A percentile compares a stretch with the other conserved stretches of the same genome.
Evolutionary conservation across 176 grass and related monocot species (phyloP).

Genomic region (Rhynchospora pubera): DNA sequence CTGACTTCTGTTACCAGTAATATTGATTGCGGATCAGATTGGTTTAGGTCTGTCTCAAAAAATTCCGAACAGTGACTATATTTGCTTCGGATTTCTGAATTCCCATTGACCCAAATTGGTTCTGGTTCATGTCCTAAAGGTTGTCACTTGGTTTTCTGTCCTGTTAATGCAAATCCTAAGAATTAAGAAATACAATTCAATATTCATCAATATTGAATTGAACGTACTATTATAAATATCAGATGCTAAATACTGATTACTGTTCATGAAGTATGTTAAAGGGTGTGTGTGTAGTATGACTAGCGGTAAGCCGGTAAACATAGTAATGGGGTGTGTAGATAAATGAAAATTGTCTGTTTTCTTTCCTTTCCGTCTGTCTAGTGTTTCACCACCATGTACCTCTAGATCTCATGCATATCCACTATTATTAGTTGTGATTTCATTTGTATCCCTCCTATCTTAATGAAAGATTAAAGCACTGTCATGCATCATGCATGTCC

Average conservation of each 20-base stretch:
- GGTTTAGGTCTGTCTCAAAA: not conserved
- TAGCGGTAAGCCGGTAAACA: not conserved
- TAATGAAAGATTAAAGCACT: not conserved
- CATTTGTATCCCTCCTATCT: not conserved
- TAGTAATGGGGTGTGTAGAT: not conserved
- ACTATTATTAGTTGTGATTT: not conserved
- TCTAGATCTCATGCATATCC: not conserved
- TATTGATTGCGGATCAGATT: no score
- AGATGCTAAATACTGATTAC: not conserved
- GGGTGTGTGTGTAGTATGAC: not conserved
- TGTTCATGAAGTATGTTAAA: not conserved
- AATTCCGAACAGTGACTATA: not conserved
- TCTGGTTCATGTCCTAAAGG: not conserved
- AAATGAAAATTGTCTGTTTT: not conserved
- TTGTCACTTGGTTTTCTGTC: not conserved
- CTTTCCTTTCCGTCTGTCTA: no score
- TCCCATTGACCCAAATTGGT: not conserved
- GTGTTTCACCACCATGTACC: not conserved
- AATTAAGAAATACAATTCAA: not conserved
- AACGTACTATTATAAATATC: not conserved
- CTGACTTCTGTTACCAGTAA: not conserved
- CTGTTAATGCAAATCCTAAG: not conserved
- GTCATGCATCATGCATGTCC: not conserved
- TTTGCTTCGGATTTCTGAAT: not conserved
- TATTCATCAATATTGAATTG: not conserved